Percentiles rank a stretch among this genome's conserved stretches.
phyloP scores from a whole-genome alignment of 2,329 filamentous ascomycete genomes.

The Thielaviopsis populi region DNA sequence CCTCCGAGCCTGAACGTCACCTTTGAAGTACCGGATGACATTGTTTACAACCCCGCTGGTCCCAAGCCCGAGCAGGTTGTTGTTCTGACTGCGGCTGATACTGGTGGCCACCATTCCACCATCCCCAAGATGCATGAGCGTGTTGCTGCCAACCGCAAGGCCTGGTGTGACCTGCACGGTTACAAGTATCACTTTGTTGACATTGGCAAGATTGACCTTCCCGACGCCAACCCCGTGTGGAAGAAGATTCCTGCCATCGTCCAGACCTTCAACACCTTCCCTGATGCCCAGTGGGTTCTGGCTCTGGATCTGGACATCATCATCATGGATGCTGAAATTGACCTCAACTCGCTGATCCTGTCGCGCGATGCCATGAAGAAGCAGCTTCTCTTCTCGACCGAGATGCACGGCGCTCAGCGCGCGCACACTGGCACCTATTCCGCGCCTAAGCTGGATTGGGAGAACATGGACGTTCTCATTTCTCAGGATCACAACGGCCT shows the following conservation, averaged over 20 bases:
- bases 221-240: slow-evolving; percentile 13
- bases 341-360: slow-evolving; percentile 16
- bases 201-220: slow-evolving; percentile 15
- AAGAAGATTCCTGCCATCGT: slow-evolving; percentile 17
- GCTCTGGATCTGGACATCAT: slow-evolving; percentile 16
- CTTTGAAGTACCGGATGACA: slow-evolving; percentile 14
- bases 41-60: slow-evolving; percentile 14
- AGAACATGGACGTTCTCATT: slow-evolving; percentile 16
- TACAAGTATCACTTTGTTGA: slow-evolving; percentile 18
- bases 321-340: slow-evolving; percentile 13
- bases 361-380: slow-evolving; percentile 15
- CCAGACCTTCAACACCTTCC: slow-evolving; percentile 15
- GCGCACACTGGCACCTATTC: slow-evolving; percentile 12
- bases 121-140: slow-evolving; percentile 16
- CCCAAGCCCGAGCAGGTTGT: slow-evolving; percentile 14
- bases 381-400: slow-evolving; percentile 10
- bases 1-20: slow-evolving; percentile 11
- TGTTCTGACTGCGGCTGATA: slow-evolving; percentile 15
- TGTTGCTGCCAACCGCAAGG: slow-evolving; percentile 14
- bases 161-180: slow-evolving; percentile 15
- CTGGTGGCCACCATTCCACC: slow-evolving; percentile 14
- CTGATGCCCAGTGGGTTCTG: slow-evolving; percentile 16
- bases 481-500: slow-evolving; percentile 17
- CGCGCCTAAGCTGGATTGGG: slow-evolving; percentile 13
- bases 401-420: slow-evolving; percentile 9